Evolutionary conservation across 2,329 filamentous ascomycete species (phyloP), one percentile per base, ranked within the genome.

Genomic region (Exophiala aquamarina): DNA sequence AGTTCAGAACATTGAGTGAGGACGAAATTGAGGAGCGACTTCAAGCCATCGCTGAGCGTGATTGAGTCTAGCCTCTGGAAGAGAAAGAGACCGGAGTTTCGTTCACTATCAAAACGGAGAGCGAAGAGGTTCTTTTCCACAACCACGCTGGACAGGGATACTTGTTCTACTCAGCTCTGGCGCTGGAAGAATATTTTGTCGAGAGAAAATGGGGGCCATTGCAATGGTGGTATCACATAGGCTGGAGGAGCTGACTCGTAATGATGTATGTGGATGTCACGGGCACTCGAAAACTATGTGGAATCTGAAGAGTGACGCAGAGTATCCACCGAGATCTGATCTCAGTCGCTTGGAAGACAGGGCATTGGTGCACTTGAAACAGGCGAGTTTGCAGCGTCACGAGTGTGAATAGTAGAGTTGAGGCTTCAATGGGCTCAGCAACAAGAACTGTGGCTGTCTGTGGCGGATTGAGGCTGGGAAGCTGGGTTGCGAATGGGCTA

Each of bases 1-100:
- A 76, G 54, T 98, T 98, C 79, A 84, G 91, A 68, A 86, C 84
- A 60, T 79, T 98, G 70, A 95, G 88, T 21, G 92, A 96, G 72
- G 91, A 97, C 28, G 92, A 98, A 81, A 96, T 98, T 69, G 93
- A 98, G 64, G 93, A 97, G 74, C 83, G 93, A 71, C 82, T 98
- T 75, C 91, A 97, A 73, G 90, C 92, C 47, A 98, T 98, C 70
- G 90, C 90, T 49, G 93, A 98, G 79, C 97, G 96, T 82, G 93
- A 98, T 74, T 98, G 51, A 59, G 34, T 18, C 20, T 41, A 14
- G 38, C n/a, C n/a, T 29, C 14, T 34, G 33, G 23, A n/a, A 15
- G 15, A 29, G 26, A n/a, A 18, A 40, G 28, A 35, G 13, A 9
- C 17, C 11, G 23, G 11, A 26, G 11, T 26, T 26, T 26, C 23